Evolutionary conservation across 768 basidiomycete genomes (phyloP).

Genomic region (Strobilomyces dryophilus): DNA sequence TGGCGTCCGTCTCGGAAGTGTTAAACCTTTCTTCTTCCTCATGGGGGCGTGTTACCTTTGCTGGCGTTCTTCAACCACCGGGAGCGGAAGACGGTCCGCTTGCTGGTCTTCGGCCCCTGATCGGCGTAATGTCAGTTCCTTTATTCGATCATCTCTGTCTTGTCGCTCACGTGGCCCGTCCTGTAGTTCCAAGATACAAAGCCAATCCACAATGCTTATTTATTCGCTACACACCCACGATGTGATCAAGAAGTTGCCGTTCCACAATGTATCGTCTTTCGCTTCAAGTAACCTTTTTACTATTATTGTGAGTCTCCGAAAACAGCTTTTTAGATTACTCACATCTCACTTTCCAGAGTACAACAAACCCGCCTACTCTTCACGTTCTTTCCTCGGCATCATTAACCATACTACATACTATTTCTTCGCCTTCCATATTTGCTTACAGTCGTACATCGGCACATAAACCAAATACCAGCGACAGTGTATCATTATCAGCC

Average conservation of each 20-base stretch:
- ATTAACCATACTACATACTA: conserved; percentile 44
- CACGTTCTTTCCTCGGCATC: conserved; percentile 55
- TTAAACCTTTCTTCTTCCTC: conserved; percentile 42
- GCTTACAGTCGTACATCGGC: conserved; percentile 38
- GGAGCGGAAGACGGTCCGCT: conserved; percentile 26
- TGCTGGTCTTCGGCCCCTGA: conserved; percentile 30
- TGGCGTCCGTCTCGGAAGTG: conserved; percentile 48
- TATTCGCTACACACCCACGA: conserved; percentile 46
- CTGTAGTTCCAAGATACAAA: conserved; percentile 22
- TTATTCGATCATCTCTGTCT: background rate
- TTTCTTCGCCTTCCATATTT: conserved; percentile 44
- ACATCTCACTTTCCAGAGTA: conserved; percentile 40
- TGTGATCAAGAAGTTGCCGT: conserved; percentile 44
- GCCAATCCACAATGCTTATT: conserved; percentile 32
- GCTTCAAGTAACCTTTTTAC: conserved; percentile 46
- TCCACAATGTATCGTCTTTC: conserved; percentile 42
- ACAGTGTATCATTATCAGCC: conserved; percentile 38
- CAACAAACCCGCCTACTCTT: conserved; percentile 49
- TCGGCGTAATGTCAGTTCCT: conserved; percentile 33
- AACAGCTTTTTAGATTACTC: background rate
- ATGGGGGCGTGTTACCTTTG: conserved; percentile 36
- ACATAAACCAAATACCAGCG: conserved; percentile 32
- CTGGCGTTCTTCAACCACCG: conserved; percentile 39
- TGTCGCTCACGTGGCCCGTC: conserved; percentile 1
- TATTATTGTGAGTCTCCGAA: conserved; percentile 47